phyloP scores from a whole-genome alignment of 148 eudicot species.

The Chenopodium formosanum region DNA sequence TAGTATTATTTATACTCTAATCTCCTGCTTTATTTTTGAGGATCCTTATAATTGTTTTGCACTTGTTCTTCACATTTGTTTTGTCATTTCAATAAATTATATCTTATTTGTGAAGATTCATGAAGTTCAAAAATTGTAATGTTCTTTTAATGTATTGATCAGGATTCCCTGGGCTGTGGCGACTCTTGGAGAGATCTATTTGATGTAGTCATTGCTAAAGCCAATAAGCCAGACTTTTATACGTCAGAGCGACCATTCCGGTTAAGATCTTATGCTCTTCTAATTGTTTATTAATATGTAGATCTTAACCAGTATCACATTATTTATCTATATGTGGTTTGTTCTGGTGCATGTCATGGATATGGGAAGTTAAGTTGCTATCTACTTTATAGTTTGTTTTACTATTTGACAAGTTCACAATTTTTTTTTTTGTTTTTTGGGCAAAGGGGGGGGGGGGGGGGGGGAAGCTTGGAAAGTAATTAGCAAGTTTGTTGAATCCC shows the following conservation, averaged over 20 bases:
- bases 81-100: neutral
- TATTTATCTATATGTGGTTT: neutral
- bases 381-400: neutral
- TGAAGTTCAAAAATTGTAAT: neutral
- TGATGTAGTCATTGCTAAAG: slow-evolving; percentile 98
- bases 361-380: neutral
- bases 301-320: neutral
- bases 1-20: neutral
- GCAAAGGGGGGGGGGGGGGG: neutral
- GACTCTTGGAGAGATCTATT: slow-evolving; percentile 98
- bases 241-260: slow-evolving; percentile 96
- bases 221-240: slow-evolving; percentile 96
- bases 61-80: neutral
- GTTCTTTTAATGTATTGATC: slow-evolving; percentile 26
- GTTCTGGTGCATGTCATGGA: neutral
- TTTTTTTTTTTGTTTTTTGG: neutral
- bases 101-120: neutral
- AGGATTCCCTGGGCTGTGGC: slow-evolving; percentile 74
- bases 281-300: neutral
- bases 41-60: neutral
- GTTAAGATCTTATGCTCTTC: slow-evolving; percentile 35
- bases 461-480: neutral
- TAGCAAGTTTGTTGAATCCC: neutral
- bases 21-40: neutral
- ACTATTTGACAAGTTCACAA: neutral